phyloP scores from a whole-genome alignment of 129 eudicot species.

The Escallonia herrerae region DNA sequence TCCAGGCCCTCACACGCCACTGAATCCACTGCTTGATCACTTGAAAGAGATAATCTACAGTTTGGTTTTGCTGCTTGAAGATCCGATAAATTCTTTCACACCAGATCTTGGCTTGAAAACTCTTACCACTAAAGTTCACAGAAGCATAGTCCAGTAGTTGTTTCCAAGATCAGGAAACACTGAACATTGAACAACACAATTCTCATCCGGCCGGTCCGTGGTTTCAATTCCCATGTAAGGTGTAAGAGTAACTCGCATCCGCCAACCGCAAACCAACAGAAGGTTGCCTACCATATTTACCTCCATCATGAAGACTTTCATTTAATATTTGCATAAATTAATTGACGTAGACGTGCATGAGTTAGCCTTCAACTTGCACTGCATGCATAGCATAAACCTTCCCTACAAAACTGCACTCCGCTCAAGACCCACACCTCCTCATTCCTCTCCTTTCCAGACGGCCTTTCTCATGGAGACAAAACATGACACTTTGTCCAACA shows the following conservation, averaged over 20 bases:
- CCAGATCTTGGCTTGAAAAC: too few species aligned
- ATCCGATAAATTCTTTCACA: too few species aligned
- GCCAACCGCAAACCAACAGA: background rate
- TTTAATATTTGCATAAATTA: conserved; percentile 1
- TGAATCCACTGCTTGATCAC: too few species aligned
- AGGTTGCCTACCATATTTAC: background rate
- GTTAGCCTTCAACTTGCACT: conserved; percentile 5
- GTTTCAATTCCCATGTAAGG: too few species aligned
- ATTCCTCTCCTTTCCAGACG: conserved; percentile 1
- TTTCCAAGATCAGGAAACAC: too few species aligned
- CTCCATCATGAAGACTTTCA: conserved; percentile 7
- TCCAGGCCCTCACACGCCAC: too few species aligned
- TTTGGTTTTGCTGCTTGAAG: too few species aligned
- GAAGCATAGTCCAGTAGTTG: too few species aligned
- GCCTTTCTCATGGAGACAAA: background rate
- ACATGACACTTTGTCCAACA: background rate
- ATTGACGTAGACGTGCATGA: conserved; percentile 11
- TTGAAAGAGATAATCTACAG: too few species aligned
- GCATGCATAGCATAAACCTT: background rate
- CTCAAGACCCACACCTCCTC: conserved; percentile 3
- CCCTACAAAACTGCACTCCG: conserved; percentile 4
- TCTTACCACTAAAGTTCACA: too few species aligned
- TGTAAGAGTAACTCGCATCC: background rate
- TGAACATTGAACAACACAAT: too few species aligned
- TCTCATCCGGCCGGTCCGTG: too few species aligned